Evolutionary conservation across 1,284 basidiomycete genomes (phyloP).

Genomic region (Pulchroboletus neoregius): DNA sequence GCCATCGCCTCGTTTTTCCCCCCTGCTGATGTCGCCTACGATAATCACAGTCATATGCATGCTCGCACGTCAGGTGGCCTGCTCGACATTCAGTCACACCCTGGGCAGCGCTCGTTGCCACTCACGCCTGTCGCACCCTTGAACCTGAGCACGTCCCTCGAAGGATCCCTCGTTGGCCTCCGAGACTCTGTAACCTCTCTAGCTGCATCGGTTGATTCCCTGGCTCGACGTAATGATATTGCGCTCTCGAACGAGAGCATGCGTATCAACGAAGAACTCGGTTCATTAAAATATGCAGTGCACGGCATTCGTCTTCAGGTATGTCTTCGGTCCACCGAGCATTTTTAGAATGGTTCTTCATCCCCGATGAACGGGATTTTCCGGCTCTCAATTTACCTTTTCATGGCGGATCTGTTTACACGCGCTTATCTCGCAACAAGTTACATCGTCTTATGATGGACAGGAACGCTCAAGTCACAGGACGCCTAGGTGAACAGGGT

Average conservation of each 20-base stretch:
- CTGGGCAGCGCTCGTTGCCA: constrained; percentile 27
- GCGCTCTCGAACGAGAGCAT: constrained; percentile 68
- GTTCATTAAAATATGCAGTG: constrained; percentile 66
- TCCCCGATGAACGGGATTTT: constrained; percentile 3
- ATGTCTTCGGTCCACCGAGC: constrained; percentile 19
- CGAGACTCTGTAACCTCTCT: constrained; percentile 59
- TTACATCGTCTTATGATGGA: constrained; percentile 67
- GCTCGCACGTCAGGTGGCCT: constrained; percentile 18
- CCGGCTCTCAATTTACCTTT: constrained; percentile 8
- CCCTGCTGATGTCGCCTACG: constrained; percentile 20
- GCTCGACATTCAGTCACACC: constrained; percentile 24
- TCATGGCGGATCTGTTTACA: constrained; percentile 9
- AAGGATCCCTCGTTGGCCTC: constrained; percentile 55
- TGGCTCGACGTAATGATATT: constrained; percentile 60
- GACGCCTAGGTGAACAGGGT: constrained; percentile 31
- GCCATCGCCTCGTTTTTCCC: constrained; percentile 52
- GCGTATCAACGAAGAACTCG: constrained; percentile 72
- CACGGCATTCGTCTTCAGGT: constrained; percentile 82
- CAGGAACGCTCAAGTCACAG: constrained; percentile 52
- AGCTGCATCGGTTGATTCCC: constrained; percentile 57
- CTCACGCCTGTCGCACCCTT: constrained; percentile 50
- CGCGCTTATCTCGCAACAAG: constrained; percentile 30
- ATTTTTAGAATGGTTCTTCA: too few species aligned
- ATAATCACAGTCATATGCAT: constrained; percentile 15
- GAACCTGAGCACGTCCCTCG: constrained; percentile 55